phyloP scores from a whole-genome alignment of 805 yeast species.

The Candida ipomoeae region DNA sequence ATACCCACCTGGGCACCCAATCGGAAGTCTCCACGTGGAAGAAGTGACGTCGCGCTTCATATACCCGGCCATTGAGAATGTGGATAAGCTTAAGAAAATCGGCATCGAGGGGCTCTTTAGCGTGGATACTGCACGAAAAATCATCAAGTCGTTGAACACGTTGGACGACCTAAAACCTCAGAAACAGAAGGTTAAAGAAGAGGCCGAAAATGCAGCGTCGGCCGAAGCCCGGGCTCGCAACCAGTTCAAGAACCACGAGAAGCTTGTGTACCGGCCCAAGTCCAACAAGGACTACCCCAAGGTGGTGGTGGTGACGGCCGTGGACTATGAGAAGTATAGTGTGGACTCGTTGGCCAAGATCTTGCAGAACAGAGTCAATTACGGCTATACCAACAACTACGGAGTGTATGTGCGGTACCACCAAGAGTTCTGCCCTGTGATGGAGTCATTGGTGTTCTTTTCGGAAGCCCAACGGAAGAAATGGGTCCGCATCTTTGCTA shows the following conservation, averaged over 20 bases:
- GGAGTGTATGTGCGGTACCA: slow-evolving; percentile 83
- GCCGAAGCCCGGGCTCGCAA: slow-evolving; percentile 46
- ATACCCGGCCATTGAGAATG: slow-evolving; percentile 74
- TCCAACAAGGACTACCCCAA: slow-evolving; percentile 48
- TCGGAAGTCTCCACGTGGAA: slow-evolving; percentile 30
- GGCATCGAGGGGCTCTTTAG: slow-evolving; percentile 39
- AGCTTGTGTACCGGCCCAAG: slow-evolving; percentile 44
- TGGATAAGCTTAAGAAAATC: slow-evolving; percentile 55
- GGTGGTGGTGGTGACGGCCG: slow-evolving; percentile 69
- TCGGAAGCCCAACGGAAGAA: slow-evolving; percentile 40
- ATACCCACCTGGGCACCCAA: slow-evolving; percentile 34
- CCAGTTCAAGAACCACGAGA: slow-evolving; percentile 63
- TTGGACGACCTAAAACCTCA: slow-evolving; percentile 40
- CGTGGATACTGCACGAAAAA: slow-evolving; percentile 41
- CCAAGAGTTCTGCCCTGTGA: slow-evolving; percentile 71
- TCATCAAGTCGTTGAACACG: slow-evolving; percentile 36
- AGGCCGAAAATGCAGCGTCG: slow-evolving; percentile 44
- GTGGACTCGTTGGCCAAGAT: slow-evolving; percentile 58
- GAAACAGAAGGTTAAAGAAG: slow-evolving; percentile 37
- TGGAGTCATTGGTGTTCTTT: slow-evolving; percentile 42
- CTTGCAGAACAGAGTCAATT: slow-evolving; percentile 83
- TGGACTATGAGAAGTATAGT: slow-evolving; percentile 69
- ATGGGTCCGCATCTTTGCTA: slow-evolving; percentile 62
- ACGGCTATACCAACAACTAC: slow-evolving; percentile 75
- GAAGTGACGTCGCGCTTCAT: slow-evolving; percentile 51